These are phyloP conservation scores for Backusella mclennaniae DNA, from an alignment of 192 early-diverging fungal genomes.

Conservation along the genomic window DNA sequence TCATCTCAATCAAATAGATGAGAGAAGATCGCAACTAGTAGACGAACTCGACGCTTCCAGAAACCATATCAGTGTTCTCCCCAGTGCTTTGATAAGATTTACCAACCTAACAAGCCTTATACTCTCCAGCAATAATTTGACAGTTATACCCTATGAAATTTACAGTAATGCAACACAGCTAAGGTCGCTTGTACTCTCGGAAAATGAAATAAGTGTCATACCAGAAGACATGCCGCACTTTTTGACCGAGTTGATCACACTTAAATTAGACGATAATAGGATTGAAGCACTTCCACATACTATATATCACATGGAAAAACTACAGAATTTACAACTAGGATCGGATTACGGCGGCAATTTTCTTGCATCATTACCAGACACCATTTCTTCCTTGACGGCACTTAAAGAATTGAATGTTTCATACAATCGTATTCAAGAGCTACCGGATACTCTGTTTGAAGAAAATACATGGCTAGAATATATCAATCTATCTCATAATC, in stretches of 20 bases:
- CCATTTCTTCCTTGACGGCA: background rate
- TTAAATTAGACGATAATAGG: background rate
- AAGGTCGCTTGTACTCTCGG: background rate
- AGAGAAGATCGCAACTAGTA: constrained; percentile 1
- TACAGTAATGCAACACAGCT: background rate
- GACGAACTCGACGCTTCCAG: constrained; percentile 8
- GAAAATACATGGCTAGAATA: background rate
- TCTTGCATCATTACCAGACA: background rate
- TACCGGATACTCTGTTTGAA: background rate
- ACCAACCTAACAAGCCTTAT: background rate
- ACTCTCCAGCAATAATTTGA: background rate
- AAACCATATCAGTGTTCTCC: background rate
- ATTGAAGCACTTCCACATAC: background rate
- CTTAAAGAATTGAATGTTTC: constrained; percentile 1
- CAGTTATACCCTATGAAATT: constrained; percentile 7
- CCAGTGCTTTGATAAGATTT: background rate
- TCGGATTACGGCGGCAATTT: background rate
- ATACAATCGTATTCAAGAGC: background rate
- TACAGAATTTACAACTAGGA: background rate
- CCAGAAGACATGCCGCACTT: constrained; percentile 12
- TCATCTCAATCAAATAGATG: background rate
- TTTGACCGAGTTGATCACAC: background rate
- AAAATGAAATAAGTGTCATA: constrained; percentile 3
- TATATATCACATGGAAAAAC: constrained; percentile 1
- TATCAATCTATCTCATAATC: constrained; percentile 4